Evolutionary conservation across 176 grass and related monocot species (phyloP).

Genomic region (Poa pratensis): DNA sequence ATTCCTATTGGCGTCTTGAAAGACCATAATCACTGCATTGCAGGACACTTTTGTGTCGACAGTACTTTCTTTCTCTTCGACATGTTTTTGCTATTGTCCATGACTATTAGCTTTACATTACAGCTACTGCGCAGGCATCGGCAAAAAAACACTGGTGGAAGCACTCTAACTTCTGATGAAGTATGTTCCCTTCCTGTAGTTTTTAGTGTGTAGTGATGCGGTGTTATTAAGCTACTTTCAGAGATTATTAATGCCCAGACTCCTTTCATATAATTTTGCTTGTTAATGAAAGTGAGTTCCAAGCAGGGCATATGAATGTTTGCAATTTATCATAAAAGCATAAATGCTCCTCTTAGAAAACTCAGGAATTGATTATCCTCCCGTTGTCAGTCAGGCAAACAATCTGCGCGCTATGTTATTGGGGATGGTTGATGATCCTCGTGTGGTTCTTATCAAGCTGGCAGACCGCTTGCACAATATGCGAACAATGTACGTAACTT

Average conservation of each 20-base stretch:
- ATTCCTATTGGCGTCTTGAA: slow-evolving; percentile 28
- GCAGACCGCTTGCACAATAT: slow-evolving; percentile 98
- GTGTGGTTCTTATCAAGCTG: slow-evolving; percentile 96
- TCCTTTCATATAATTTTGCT: slow-evolving; percentile 32
- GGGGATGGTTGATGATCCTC: slow-evolving; percentile 98
- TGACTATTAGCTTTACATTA: slow-evolving; percentile 37
- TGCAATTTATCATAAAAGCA: slow-evolving; percentile 24
- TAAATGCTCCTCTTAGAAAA: slow-evolving; percentile 29
- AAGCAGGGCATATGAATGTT: slow-evolving; percentile 21
- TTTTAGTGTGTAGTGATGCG: slow-evolving; percentile 12
- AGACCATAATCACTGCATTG: slow-evolving; percentile 19
- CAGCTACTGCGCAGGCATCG: slow-evolving; percentile 88
- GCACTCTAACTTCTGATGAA: slow-evolving; percentile 91
- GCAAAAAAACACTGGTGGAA: slow-evolving; percentile 72
- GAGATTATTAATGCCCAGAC: background rate
- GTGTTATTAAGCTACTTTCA: slow-evolving; percentile 23
- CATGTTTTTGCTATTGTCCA: slow-evolving; percentile 38
- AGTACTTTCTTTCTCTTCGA: slow-evolving; percentile 28
- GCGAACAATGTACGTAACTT: slow-evolving; percentile 84
- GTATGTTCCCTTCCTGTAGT: slow-evolving; percentile 56
- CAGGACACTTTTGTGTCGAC: background rate
- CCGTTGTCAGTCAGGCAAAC: slow-evolving; percentile 83
- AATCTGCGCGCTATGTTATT: slow-evolving; percentile 94
- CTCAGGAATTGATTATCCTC: slow-evolving; percentile 49
- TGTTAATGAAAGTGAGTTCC: slow-evolving; percentile 29